Conservation (phyloP, 2,329 filamentous ascomycete genomes). For the Colletotrichum orbiculare region DNA sequence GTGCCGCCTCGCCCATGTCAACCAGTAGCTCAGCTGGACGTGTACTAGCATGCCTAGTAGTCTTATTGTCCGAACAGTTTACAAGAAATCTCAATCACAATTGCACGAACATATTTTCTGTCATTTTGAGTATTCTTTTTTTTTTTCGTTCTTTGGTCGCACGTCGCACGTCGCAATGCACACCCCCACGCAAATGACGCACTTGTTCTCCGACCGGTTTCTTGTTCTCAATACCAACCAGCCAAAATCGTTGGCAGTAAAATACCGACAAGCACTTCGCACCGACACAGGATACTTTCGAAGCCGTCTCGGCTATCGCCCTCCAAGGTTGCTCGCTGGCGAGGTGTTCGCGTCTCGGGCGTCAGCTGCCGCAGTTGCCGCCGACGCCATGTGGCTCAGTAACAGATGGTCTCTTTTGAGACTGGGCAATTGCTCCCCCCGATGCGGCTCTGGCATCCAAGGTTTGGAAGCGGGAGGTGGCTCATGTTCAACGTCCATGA, state of each 20-base stretch:
- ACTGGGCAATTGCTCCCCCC: conserved; percentile 29
- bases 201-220: neutral
- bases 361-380: conserved; percentile 46
- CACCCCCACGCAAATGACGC: neutral
- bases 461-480: conserved; percentile 21
- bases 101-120: neutral
- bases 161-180: conserved; percentile 4
- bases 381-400: conserved; percentile 51
- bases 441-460: conserved; percentile 32
- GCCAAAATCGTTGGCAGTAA: no score
- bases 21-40: no score
- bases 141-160: neutral
- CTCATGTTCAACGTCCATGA: conserved; percentile 36
- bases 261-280: no score
- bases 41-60: no score
- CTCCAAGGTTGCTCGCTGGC: conserved; percentile 20
- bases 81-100: no score
- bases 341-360: conserved; percentile 29
- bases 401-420: conserved; percentile 41
- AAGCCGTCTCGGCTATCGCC: conserved; percentile 10
- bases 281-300: no score
- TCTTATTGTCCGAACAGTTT: no score
- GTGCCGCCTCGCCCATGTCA: no score
- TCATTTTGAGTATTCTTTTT: conserved; percentile 6
- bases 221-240: no score